These are phyloP conservation scores for Yamadazyma atmosphaerica DNA, from an alignment of 1,139 yeast species.

Conservation along the genomic window DNA sequence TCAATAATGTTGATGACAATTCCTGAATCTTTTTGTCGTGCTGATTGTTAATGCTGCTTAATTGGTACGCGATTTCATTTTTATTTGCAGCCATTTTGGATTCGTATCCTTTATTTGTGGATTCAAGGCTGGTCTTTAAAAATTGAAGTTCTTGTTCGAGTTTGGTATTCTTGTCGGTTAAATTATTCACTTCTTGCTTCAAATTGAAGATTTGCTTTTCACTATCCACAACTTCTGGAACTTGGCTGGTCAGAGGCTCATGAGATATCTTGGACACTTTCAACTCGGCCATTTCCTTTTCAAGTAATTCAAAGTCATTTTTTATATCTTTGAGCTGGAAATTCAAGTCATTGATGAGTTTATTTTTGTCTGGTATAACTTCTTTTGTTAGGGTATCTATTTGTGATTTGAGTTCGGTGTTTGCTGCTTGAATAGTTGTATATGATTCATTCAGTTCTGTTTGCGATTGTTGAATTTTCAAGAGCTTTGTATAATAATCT, in stretches of 20 bases:
- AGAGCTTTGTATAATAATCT: conserved; percentile 5
- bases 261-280: not conserved
- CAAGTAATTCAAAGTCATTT: conserved; percentile 8
- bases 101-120: conserved; percentile 21
- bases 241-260: not conserved
- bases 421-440: conserved; percentile 17
- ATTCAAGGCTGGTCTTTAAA: conserved; percentile 18
- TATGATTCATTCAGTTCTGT: not conserved
- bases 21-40: conserved; percentile 36
- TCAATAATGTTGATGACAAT: conserved; percentile 26
- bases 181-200: conserved; percentile 20
- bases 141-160: conserved; percentile 18
- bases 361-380: conserved; percentile 24
- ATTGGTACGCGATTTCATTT: conserved; percentile 26
- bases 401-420: conserved; percentile 20
- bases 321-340: conserved; percentile 16
- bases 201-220: conserved; percentile 23
- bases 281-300: conserved; percentile 4
- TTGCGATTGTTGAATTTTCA: conserved; percentile 8
- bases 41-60: conserved; percentile 21
- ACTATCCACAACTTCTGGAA: conserved; percentile 11
- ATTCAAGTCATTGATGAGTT: conserved; percentile 22
- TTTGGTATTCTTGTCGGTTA: conserved; percentile 20
- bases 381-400: conserved; percentile 10
- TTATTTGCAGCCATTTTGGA: conserved; percentile 25